phyloP scores from a whole-genome alignment of 306 rosid species.

The Rosa multiflora region DNA sequence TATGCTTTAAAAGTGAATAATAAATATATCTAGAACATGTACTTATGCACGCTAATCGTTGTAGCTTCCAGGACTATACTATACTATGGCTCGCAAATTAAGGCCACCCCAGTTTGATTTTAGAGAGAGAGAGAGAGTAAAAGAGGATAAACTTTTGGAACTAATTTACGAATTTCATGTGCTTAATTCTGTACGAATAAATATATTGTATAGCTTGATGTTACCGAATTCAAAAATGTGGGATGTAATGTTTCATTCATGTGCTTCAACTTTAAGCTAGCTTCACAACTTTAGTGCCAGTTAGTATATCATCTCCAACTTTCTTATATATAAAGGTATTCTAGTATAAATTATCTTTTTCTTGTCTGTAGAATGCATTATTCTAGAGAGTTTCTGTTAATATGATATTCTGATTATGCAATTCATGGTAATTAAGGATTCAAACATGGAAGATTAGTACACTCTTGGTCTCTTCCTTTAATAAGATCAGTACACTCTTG shows the following conservation, averaged over 20 bases:
- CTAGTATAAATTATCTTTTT: background rate
- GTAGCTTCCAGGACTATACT: constrained; percentile 3
- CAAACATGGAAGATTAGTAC: background rate
- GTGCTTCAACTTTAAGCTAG: no score
- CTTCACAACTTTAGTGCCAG: no score
- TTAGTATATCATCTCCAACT: background rate
- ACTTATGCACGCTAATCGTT: constrained; percentile 2
- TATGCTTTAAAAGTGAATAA: background rate
- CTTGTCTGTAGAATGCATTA: background rate
- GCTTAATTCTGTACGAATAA: background rate
- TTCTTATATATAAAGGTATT: background rate
- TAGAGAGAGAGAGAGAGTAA: background rate
- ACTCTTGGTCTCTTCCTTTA: background rate
- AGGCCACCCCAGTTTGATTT: background rate
- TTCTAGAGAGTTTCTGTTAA: background rate
- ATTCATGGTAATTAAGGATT: background rate
- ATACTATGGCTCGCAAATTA: background rate
- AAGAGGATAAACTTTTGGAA: background rate
- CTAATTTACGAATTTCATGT: background rate
- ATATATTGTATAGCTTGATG: background rate
- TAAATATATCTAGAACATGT: background rate
- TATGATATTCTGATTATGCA: background rate
- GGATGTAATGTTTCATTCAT: no score
- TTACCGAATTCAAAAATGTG: no score
- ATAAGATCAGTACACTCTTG: no score